Conservation (phyloP, 108 stramenopile genomes). For the Hondaea fermentalgiana region DNA sequence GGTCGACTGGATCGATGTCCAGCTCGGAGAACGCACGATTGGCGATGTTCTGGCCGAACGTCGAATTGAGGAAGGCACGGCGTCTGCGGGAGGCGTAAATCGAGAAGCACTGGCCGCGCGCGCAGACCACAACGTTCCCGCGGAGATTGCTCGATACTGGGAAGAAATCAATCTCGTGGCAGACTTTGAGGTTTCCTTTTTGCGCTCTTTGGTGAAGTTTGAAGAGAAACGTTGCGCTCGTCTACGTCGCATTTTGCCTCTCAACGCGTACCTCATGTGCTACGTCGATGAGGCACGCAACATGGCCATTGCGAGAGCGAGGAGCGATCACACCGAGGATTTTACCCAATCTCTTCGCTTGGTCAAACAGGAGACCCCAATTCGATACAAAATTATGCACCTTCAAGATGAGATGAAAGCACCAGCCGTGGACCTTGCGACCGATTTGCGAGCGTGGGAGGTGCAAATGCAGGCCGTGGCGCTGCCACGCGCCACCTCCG, state of each 20-base stretch:
- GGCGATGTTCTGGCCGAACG: not conserved
- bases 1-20: not conserved
- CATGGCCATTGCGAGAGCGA: not conserved
- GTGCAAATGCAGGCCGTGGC: not conserved
- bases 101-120: not conserved
- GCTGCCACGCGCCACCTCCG: not conserved
- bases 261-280: not conserved
- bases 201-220: not conserved
- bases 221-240: not conserved
- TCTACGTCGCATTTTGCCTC: not conserved
- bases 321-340: not conserved
- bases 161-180: not conserved
- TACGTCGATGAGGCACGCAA: not conserved
- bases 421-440: not conserved
- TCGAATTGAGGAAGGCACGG: not conserved
- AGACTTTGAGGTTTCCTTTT: not conserved
- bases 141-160: not conserved
- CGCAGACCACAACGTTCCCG: not conserved
- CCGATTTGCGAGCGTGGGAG: not conserved
- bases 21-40: not conserved
- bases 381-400: not conserved
- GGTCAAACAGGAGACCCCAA: not conserved
- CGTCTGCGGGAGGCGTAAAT: not conserved
- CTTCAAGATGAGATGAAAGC: not conserved
- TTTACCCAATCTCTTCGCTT: not conserved